These are phyloP conservation scores for Mortierella sp. DNA, from an alignment of 371 early-diverging fungal species.

Conservation along the genomic window DNA sequence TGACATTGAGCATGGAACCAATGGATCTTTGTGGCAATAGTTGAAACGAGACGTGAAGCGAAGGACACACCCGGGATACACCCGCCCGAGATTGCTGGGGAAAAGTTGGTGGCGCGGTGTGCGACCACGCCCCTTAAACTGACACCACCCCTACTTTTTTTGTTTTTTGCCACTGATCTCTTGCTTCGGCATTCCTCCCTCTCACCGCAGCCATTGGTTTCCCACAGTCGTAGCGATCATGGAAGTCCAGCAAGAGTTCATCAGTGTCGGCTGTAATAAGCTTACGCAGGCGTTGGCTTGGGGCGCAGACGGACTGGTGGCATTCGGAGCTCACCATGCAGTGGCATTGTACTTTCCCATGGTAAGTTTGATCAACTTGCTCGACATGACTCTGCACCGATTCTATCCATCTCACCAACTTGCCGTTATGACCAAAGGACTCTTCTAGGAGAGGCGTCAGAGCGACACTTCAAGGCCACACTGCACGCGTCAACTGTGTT, in stretches of 20 bases:
- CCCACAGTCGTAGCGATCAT: slow-evolving; percentile 1
- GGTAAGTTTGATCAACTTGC: slow-evolving; percentile 52
- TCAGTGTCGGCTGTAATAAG: slow-evolving; percentile 77
- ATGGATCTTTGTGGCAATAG: no score
- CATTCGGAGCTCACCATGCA: slow-evolving; percentile 77
- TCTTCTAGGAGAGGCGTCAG: slow-evolving; percentile 61
- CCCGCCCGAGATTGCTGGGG: no score
- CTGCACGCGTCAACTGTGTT: slow-evolving; percentile 83
- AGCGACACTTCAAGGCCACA: slow-evolving; percentile 82
- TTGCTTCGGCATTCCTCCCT: no score
- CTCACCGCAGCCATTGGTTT: no score
- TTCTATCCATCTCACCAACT: no score
- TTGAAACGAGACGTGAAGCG: no score
- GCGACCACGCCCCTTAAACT: no score
- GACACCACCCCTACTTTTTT: no score
- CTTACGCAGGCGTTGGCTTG: slow-evolving; percentile 76
- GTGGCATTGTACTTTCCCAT: slow-evolving; percentile 82
- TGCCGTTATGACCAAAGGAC: slow-evolving; percentile 57
- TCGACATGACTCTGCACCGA: background rate
- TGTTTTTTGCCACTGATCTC: no score
- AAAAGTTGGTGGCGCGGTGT: no score
- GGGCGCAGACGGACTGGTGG: slow-evolving; percentile 73
- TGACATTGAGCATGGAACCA: no score
- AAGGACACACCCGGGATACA: no score
- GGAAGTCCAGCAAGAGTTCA: slow-evolving; percentile 66